Evolutionary conservation across 2,329 filamentous ascomycete genomes (phyloP).

Genomic region (Colletotrichum lindemuthianum): DNA sequence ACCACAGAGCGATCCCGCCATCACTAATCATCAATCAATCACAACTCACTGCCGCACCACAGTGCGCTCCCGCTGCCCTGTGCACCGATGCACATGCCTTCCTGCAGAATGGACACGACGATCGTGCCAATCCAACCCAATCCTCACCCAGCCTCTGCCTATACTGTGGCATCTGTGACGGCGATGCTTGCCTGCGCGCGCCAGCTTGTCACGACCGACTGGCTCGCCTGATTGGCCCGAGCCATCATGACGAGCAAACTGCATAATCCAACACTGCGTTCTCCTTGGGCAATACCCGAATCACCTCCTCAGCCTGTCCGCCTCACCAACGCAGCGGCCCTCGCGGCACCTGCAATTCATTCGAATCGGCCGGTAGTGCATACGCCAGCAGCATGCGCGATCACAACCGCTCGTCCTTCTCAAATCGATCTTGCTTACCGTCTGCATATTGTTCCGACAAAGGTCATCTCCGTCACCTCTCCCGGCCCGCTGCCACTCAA

Average conservation of each 20-base stretch:
- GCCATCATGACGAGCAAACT: constrained; percentile 21
- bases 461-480: constrained; percentile 4
- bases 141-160: too few relatives aligned
- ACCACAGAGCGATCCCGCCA: constrained; percentile 20
- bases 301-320: constrained; percentile 17
- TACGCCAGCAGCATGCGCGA: constrained; percentile 29
- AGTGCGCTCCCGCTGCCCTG: constrained; percentile 29
- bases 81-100: constrained; percentile 25
- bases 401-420: constrained; percentile 19
- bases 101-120: constrained; percentile 24
- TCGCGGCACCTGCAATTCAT: constrained; percentile 17
- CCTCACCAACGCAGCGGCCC: constrained; percentile 23
- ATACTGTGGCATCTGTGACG: constrained; percentile 8
- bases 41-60: constrained; percentile 12
- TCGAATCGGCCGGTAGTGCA: constrained; percentile 22
- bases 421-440: constrained; percentile 32
- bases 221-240: constrained; percentile 13
- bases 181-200: constrained; percentile 14
- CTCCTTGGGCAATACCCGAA: constrained; percentile 29
- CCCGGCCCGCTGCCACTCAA: too few relatives aligned
- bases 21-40: constrained; percentile 22
- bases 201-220: constrained; percentile 5
- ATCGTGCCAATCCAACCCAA: constrained; percentile 21
- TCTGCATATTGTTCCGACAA: constrained; percentile 22
- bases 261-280: constrained; percentile 12